These are phyloP conservation scores for Kwoniella bestiolae DNA, from an alignment of 768 basidiomycete genomes.

Conservation along the genomic window DNA sequence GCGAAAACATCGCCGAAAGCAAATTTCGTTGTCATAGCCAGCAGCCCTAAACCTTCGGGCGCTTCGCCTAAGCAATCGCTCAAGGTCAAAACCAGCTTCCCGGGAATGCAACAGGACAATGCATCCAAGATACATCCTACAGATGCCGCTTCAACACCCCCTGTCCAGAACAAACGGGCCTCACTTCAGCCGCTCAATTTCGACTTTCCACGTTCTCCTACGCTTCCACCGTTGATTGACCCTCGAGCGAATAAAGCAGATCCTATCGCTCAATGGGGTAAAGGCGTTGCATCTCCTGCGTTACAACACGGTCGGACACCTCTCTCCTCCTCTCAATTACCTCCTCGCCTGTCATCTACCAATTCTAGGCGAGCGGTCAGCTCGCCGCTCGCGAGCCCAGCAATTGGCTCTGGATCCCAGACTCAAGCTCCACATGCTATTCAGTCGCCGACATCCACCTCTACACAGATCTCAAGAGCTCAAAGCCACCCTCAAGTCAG, in stretches of 20 bases:
- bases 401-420: background rate
- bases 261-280: constrained; percentile 22
- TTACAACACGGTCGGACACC: background rate
- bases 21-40: constrained; percentile 20
- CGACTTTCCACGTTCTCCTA: constrained; percentile 36
- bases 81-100: background rate
- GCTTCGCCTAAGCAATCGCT: background rate
- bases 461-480: too few relatives aligned
- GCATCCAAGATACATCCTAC: background rate
- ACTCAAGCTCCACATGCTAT: background rate
- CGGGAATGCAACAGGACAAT: background rate
- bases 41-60: constrained; percentile 7
- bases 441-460: too few relatives aligned
- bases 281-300: background rate
- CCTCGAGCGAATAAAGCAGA: constrained; percentile 13
- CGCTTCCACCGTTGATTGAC: constrained; percentile 26
- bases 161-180: constrained; percentile 3
- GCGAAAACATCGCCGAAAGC: constrained; percentile 12
- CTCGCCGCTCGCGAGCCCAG: constrained; percentile 23
- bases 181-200: constrained; percentile 18
- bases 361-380: constrained; percentile 16
- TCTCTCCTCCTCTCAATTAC: constrained; percentile 18
- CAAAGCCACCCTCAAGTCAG: too few relatives aligned
- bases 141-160: background rate
- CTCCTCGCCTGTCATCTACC: constrained; percentile 20